Percentiles rank a stretch among this genome's conserved stretches.
Evolutionary conservation across 768 basidiomycete species (phyloP).

Genomic region (Rhizopogon roseolus): DNA sequence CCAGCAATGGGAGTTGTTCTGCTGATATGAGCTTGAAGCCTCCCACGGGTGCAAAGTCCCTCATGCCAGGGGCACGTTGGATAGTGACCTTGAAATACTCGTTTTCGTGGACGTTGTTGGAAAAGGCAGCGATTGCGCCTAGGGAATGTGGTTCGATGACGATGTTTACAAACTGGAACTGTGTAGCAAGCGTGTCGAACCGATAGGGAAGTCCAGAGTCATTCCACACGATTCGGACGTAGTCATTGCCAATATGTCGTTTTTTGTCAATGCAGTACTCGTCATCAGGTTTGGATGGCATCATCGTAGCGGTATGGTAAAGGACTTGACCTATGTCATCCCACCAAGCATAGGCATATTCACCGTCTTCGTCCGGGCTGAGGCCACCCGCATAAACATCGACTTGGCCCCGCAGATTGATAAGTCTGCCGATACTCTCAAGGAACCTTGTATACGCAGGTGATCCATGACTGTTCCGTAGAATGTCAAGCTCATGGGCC

Average conservation of each 20-base stretch:
- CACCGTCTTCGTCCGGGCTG: slow-evolving; percentile 88
- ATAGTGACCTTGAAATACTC: slow-evolving; percentile 96
- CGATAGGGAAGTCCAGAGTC: slow-evolving; percentile 86
- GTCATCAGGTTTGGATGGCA: slow-evolving; percentile 77
- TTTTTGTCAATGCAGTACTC: slow-evolving; percentile 82
- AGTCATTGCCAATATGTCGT: slow-evolving; percentile 95
- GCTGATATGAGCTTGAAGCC: slow-evolving; percentile 94
- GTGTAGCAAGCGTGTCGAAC: slow-evolving; percentile 88
- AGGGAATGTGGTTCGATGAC: slow-evolving; percentile 91
- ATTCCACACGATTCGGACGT: slow-evolving; percentile 95
- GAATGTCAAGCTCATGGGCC: slow-evolving; percentile 75
- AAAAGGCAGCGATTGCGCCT: slow-evolving; percentile 80
- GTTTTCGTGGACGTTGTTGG: slow-evolving; percentile 79
- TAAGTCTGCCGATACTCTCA: slow-evolving; percentile 81
- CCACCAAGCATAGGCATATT: slow-evolving; percentile 99
- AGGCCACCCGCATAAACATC: slow-evolving; percentile 93
- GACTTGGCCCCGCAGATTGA: slow-evolving; percentile 82
- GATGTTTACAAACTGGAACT: slow-evolving; percentile 97
- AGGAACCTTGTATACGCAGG: slow-evolving; percentile 94
- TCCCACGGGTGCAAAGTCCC: slow-evolving; percentile 90
- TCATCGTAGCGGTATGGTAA: slow-evolving; percentile 95
- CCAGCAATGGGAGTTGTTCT: slow-evolving; percentile 77
- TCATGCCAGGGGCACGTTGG: slow-evolving; percentile 86
- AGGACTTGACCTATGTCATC: slow-evolving; percentile 94
- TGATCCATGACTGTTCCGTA: slow-evolving; percentile 88